Conservation (phyloP, 1,284 basidiomycete species). For the Afroboletus lepidellus region DNA sequence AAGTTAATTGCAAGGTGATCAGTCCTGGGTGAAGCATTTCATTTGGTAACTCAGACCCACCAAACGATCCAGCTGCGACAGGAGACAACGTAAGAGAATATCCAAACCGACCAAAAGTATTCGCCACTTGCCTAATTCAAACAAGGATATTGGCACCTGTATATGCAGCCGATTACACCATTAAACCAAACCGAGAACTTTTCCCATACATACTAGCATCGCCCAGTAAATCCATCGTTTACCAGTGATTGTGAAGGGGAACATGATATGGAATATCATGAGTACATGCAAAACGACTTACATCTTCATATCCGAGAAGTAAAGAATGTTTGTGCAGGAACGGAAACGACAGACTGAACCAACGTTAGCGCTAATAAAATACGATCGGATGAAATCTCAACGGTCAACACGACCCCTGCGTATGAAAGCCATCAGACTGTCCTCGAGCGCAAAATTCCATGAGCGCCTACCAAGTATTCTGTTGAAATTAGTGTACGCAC, state of each 20-base stretch:
- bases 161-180: background rate
- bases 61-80: conserved; percentile 1
- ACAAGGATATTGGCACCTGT: background rate
- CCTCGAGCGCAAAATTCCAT: background rate
- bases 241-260: background rate
- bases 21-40: background rate
- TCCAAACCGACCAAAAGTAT: background rate
- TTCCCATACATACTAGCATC: background rate
- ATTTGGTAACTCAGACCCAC: background rate
- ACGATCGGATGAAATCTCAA: background rate
- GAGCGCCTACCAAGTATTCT: conserved; percentile 2
- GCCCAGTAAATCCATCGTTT: background rate
- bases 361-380: background rate
- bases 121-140: conserved; percentile 7
- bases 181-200: background rate
- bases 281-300: background rate
- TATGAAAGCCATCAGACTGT: background rate
- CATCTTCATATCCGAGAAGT: conserved; percentile 10
- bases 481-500: background rate
- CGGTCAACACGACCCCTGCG: conserved; percentile 4
- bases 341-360: background rate
- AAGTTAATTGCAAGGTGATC: background rate
- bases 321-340: conserved; percentile 5
- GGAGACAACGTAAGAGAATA: background rate
- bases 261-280: background rate